Evolutionary conservation across 352 stramenopile species (phyloP).

Genomic region (Phytophthora quininea): DNA sequence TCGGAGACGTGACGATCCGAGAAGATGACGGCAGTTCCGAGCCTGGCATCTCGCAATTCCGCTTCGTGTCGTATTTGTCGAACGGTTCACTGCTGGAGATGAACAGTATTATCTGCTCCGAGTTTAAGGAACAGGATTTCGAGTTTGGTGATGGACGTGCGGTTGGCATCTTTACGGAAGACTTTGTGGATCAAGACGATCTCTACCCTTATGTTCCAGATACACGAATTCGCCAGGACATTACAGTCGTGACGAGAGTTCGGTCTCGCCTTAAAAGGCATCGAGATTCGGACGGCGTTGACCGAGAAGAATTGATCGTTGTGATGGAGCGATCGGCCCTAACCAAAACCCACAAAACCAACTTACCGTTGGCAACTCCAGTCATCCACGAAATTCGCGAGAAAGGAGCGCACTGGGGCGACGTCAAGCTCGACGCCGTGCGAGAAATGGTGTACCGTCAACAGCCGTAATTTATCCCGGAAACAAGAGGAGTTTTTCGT

Average conservation of each 20-base stretch:
- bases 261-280: conserved; percentile 17
- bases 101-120: conserved; percentile 40
- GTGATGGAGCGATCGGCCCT: conserved; percentile 28
- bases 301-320: conserved; percentile 28
- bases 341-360: conserved; percentile 21
- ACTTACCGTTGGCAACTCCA: conserved; percentile 19
- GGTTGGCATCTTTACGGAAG: conserved; percentile 33
- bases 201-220: conserved; percentile 36
- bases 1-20: conserved; percentile 54
- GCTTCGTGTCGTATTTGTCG: conserved; percentile 37
- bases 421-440: conserved; percentile 42
- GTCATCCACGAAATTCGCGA: conserved; percentile 45
- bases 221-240: conserved; percentile 36
- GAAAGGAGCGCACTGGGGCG: conserved; percentile 43
- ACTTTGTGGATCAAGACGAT: conserved; percentile 47
- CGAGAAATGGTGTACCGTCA: conserved; percentile 26
- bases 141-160: conserved; percentile 31
- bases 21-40: conserved; percentile 55
- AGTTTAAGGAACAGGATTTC: conserved; percentile 29
- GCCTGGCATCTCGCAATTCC: conserved; percentile 43
- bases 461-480: too few relatives aligned
- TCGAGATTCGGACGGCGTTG: conserved; percentile 7
- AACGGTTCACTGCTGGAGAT: conserved; percentile 36
- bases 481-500: too few relatives aligned
- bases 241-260: conserved; percentile 31